phyloP scores from a whole-genome alignment of 2,329 filamentous ascomycete genomes.

The Macrophomina pseudophaseolina region DNA sequence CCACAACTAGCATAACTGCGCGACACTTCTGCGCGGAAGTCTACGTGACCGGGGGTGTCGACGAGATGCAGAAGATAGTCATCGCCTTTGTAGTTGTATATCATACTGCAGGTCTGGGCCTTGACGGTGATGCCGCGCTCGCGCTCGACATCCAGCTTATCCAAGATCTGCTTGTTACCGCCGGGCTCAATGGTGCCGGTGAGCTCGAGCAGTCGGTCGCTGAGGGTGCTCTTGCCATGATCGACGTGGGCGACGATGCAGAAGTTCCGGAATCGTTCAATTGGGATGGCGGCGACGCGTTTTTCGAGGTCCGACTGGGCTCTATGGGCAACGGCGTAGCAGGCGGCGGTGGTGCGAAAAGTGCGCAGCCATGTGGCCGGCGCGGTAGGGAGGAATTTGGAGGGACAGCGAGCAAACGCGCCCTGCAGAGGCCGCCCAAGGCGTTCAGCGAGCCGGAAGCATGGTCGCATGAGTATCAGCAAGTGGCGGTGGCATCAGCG shows the following conservation, averaged over 20 bases:
- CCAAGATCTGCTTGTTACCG: slow-evolving; percentile 91
- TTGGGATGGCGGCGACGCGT: slow-evolving; percentile 75
- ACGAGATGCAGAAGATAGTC: slow-evolving; percentile 96
- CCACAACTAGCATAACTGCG: slow-evolving; percentile 95
- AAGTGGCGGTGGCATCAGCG: slow-evolving; percentile 21
- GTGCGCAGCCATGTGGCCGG: slow-evolving; percentile 25
- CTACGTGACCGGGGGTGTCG: slow-evolving; percentile 96
- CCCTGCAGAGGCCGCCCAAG: slow-evolving; percentile 45
- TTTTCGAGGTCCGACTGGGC: slow-evolving; percentile 61
- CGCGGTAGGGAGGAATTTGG: slow-evolving; percentile 30
- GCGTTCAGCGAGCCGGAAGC: slow-evolving; percentile 51
- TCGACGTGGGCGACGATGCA: slow-evolving; percentile 99
- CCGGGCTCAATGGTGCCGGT: slow-evolving; percentile 90
- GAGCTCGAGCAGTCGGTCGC: slow-evolving; percentile 87
- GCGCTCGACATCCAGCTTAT: slow-evolving; percentile 95
- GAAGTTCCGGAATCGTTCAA: slow-evolving; percentile 87
- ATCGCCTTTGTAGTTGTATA: slow-evolving; percentile 82
- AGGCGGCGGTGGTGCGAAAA: slow-evolving; percentile 35
- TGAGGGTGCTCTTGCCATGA: slow-evolving; percentile 96
- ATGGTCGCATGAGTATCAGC: slow-evolving; percentile 54
- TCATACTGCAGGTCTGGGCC: slow-evolving; percentile 97
- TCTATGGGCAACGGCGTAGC: slow-evolving; percentile 45
- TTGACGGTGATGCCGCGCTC: slow-evolving; percentile 98
- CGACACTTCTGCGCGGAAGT: slow-evolving; percentile 95
- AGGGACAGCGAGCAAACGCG: slow-evolving; percentile 31